Evolutionary conservation across 371 early-diverging fungal genomes (phyloP), one percentile per base, ranked within the genome.

Genomic region (Smittium mucronatum): DNA sequence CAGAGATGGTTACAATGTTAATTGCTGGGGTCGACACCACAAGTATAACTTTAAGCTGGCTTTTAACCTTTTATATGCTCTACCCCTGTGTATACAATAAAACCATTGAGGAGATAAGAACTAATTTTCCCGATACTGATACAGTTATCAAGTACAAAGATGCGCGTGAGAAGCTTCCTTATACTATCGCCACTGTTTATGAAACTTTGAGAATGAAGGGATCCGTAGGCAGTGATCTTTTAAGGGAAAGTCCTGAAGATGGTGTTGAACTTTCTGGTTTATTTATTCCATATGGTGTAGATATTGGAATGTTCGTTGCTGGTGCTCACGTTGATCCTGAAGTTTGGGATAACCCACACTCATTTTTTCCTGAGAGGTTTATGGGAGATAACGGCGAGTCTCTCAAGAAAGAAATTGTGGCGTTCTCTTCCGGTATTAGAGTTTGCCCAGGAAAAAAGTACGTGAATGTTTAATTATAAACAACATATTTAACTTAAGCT

Each of bases 21-120:
- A 57, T 77, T 32, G 80, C 79, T 1, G 80, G 80, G 8, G 71
- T 73, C 1, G 80, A 80, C 25, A 80, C 80, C 17, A 70, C 78
- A 2, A 69, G 76, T 31, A 70, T 72, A 58, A 80, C 80, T 0
- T 34, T 80, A 11, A 60, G 73, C 0, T 80, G 75, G 77, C 63
- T 77, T 0, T 58, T 80, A 64, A 73, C 74, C 35, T n/a, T 80
- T 35, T 66, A 78, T 21, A 73, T 76, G 67, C 69, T 77, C 0
- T 70, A 78, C 31, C 80, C 80, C 0, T 34, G 67, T 21, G 58
- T 64, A 26, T 77, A 74, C 57, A 28, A 29, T 34, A 57, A 68
- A 0, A 75, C 77, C 0, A 69, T 70, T 17, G 74, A 58, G 16
- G 80, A 80, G 63, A 73, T 80, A n/a, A 72, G 73, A 21, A 26